Percentiles rank a stretch among this genome's conserved stretches.
These are phyloP conservation scores for Solanum paucissectum DNA, from an alignment of 257 asterid genomes.

Conservation along the genomic window DNA sequence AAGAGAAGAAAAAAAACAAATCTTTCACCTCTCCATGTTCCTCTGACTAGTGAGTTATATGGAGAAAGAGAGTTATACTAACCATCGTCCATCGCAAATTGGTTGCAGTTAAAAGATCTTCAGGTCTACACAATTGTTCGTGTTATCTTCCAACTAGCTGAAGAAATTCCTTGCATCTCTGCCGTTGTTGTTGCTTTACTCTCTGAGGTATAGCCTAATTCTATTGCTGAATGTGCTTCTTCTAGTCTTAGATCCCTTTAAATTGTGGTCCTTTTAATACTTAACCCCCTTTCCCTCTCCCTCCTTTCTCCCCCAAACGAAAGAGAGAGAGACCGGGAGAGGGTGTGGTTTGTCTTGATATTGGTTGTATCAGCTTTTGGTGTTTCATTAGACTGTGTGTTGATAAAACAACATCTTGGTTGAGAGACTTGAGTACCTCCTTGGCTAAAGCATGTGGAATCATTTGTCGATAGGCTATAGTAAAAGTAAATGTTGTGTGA, in stretches of 20 bases:
- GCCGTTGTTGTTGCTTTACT: conserved; percentile 98
- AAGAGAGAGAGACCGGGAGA: not conserved
- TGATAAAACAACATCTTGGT: not conserved
- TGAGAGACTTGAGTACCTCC: not conserved
- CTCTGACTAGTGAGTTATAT: not conserved
- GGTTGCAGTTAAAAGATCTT: conserved; percentile 88
- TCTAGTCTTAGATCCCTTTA: not conserved
- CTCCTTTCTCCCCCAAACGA: not conserved
- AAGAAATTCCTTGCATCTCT: conserved; percentile 96
- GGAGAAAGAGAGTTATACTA: not conserved
- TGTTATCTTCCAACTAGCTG: conserved; percentile 88
- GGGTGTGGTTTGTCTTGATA: not conserved
- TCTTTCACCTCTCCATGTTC: not conserved
- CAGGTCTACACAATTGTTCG: conserved; percentile 88
- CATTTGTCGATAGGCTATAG: not conserved
- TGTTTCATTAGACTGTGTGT: not conserved
- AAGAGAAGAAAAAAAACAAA: not conserved
- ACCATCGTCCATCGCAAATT: not conserved
- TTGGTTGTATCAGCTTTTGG: not conserved
- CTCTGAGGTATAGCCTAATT: conserved; percentile 56
- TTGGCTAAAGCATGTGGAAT: not conserved
- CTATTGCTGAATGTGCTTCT: not conserved
- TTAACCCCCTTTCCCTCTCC: not conserved
- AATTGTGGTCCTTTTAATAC: not conserved
- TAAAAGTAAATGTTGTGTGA: too few relatives aligned